phyloP scores from a whole-genome alignment of 2,329 filamentous ascomycete species.

The Rhynchosporium graminicola region DNA sequence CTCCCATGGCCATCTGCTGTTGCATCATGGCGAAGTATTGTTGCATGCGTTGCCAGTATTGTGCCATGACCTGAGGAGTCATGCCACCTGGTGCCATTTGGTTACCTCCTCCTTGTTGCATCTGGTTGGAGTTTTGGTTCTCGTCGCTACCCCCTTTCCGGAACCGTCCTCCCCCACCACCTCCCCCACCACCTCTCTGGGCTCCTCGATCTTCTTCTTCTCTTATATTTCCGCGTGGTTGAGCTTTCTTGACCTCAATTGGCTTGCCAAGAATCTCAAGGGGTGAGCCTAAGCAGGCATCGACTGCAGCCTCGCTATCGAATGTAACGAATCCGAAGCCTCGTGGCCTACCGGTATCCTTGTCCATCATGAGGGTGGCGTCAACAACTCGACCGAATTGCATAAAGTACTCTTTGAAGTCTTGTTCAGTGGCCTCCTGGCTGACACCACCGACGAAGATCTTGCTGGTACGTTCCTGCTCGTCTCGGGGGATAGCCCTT shows the following conservation, averaged over 20 bases:
- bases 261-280: constrained; percentile 93
- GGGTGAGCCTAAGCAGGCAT: constrained; percentile 80
- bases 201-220: constrained; percentile 73
- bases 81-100: constrained; percentile 61
- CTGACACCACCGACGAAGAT: constrained; percentile 98
- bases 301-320: constrained; percentile 91
- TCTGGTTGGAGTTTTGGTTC: constrained; percentile 44
- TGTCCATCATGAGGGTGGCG: constrained; percentile 99
- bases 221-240: constrained; percentile 89
- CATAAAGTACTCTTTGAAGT: constrained; percentile 96
- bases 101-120: constrained; percentile 37
- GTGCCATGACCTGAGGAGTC: constrained; percentile 96
- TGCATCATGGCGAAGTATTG: constrained; percentile 96
- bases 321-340: constrained; percentile 99
- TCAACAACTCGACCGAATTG: constrained; percentile 96
- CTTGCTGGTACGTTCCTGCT: constrained; percentile 97
- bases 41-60: constrained; percentile 98
- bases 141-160: constrained; percentile 54
- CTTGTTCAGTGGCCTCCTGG: constrained; percentile 93
- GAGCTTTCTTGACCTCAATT: constrained; percentile 97
- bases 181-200: constrained; percentile 4
- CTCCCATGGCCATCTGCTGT: constrained; percentile 79
- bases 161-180: constrained; percentile 55
- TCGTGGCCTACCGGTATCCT: constrained; percentile 94
- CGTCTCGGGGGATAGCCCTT: constrained; percentile 92